These are phyloP conservation scores for Barnettozyma salicaria DNA, from an alignment of 805 yeast species.

Conservation along the genomic window DNA sequence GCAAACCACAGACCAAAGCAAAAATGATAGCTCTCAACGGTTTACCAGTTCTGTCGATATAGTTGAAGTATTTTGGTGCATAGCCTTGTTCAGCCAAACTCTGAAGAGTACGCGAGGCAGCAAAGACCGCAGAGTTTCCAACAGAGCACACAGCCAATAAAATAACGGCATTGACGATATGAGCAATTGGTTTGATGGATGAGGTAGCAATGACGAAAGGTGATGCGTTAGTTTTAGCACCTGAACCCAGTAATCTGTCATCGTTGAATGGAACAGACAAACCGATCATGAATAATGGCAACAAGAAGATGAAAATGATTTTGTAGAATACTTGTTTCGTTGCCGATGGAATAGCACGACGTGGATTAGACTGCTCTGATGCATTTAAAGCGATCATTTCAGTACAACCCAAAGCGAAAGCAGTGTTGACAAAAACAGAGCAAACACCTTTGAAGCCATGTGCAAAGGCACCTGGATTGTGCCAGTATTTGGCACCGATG, in stretches of 20 bases:
- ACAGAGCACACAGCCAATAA: slow-evolving; percentile 54
- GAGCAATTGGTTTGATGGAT: slow-evolving; percentile 53
- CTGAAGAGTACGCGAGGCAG: slow-evolving; percentile 43
- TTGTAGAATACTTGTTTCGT: slow-evolving; percentile 53
- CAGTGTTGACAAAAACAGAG: slow-evolving; percentile 47
- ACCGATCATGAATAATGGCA: slow-evolving; percentile 43
- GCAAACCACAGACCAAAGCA: slow-evolving; percentile 47
- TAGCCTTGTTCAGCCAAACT: slow-evolving; percentile 54
- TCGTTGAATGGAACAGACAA: slow-evolving; percentile 48
- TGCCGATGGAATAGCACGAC: slow-evolving; percentile 50
- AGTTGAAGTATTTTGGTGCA: slow-evolving; percentile 48
- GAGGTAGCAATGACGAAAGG: slow-evolving; percentile 63
- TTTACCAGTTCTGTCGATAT: slow-evolving; percentile 52
- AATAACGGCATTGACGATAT: slow-evolving; percentile 59
- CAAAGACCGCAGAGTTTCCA: slow-evolving; percentile 53
- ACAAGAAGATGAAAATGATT: slow-evolving; percentile 43
- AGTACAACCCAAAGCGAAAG: slow-evolving; percentile 57
- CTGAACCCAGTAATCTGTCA: slow-evolving; percentile 37
- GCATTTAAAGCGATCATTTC: slow-evolving; percentile 55
- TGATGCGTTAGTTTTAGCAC: slow-evolving; percentile 46
- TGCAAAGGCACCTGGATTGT: slow-evolving; percentile 47
- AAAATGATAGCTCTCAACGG: slow-evolving; percentile 49
- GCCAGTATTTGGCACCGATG: slow-evolving; percentile 47
- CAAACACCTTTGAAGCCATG: slow-evolving; percentile 52
- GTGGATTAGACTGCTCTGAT: slow-evolving; percentile 41